Percentiles rank a stretch among this genome's conserved stretches.
phyloP scores from a whole-genome alignment of 2,329 filamentous ascomycete genomes.

The Metarhizium humberi region DNA sequence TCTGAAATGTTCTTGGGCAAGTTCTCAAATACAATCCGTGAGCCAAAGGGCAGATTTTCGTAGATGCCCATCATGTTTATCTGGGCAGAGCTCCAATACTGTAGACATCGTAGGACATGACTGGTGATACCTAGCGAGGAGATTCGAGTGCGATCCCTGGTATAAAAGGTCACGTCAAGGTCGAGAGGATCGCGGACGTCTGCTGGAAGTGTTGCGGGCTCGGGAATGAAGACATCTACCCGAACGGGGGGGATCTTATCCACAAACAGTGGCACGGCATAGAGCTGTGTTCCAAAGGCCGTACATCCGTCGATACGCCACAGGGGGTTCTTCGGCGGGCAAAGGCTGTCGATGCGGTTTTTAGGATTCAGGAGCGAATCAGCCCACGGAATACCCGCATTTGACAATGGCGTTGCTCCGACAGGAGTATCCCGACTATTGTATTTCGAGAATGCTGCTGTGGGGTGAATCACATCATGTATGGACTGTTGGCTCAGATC shows the following conservation, averaged over 20 bases:
- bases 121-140: constrained; percentile 40
- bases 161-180: constrained; percentile 44
- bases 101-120: constrained; percentile 45
- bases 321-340: constrained; percentile 29
- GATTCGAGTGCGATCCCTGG: constrained; percentile 38
- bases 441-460: constrained; percentile 36
- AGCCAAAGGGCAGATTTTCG: constrained; percentile 43
- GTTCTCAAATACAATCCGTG: constrained; percentile 44
- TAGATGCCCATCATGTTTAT: constrained; percentile 27
- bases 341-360: constrained; percentile 50
- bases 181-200: constrained; percentile 35
- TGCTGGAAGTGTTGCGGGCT: constrained; percentile 31
- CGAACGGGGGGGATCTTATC: constrained; percentile 37
- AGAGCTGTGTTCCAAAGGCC: constrained; percentile 48
- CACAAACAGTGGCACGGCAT: constrained; percentile 44
- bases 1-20: constrained; percentile 37
- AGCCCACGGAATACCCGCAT: constrained; percentile 27
- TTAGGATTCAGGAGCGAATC: constrained; percentile 47
- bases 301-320: constrained; percentile 53
- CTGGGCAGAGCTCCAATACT: constrained; percentile 35
- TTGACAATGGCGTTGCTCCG: constrained; percentile 1
- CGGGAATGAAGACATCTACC: constrained; percentile 49
- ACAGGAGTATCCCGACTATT: not conserved
- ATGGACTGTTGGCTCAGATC: constrained; percentile 43
- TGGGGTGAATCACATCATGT: constrained; percentile 48